Evolutionary conservation across 2,329 filamentous ascomycete genomes (phyloP).

Genomic region (Fusarium xylarioides): DNA sequence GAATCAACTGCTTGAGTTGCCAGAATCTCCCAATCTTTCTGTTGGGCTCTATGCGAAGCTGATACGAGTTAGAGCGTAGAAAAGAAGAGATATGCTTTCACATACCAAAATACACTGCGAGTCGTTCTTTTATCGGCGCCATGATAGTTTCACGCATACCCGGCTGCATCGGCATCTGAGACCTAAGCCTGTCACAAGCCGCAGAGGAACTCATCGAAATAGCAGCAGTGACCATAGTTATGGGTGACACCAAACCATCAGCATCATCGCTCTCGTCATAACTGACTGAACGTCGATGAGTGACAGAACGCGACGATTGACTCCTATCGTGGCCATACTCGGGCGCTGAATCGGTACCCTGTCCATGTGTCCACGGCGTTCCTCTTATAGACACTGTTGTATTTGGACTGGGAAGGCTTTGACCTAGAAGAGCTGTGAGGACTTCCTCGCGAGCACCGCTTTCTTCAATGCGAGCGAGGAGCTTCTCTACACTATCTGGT

Average conservation of each 20-base stretch:
- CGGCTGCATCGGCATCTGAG: conserved; percentile 13
- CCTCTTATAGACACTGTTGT: conserved; percentile 1
- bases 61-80: accelerated
- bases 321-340: not conserved
- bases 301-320: not conserved
- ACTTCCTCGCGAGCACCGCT: conserved; percentile 9
- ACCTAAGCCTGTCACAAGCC: conserved; percentile 3
- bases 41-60: conserved; percentile 5
- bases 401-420: conserved; percentile 10
- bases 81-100: accelerated
- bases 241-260: not conserved
- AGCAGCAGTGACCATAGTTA: conserved; percentile 1
- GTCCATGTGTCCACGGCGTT: not conserved
- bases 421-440: not conserved
- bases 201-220: not conserved
- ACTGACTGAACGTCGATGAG: not conserved
- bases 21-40: conserved; percentile 11
- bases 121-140: conserved; percentile 14
- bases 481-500: conserved; percentile 6
- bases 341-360: not conserved
- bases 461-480: conserved; percentile 13
- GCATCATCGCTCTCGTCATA: not conserved
- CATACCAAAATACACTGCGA: conserved; percentile 8
- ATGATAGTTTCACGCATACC: conserved; percentile 14
- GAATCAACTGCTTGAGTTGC: conserved; percentile 7